Evolutionary conservation across 1,284 basidiomycete genomes (phyloP).

Genomic region (Volvariella surrecta): DNA sequence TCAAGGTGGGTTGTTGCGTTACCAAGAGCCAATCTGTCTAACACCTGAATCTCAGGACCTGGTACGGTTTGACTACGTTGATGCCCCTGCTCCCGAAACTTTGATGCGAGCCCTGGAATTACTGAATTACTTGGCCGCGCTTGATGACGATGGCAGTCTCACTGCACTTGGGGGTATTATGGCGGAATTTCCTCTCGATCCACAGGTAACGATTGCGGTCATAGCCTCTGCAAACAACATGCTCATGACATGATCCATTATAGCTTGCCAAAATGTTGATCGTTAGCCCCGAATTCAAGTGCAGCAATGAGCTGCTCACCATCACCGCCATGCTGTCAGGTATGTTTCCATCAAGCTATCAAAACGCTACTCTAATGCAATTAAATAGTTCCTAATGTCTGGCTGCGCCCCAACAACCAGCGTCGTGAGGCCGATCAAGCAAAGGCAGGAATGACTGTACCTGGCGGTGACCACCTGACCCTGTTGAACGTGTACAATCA

Average conservation of each 20-base stretch:
- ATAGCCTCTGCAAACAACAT: neutral
- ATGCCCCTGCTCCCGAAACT: conserved; percentile 94
- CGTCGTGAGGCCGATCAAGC: conserved; percentile 89
- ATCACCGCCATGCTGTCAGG: conserved; percentile 96
- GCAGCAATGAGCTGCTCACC: conserved; percentile 92
- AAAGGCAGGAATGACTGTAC: conserved; percentile 83
- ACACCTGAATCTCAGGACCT: conserved; percentile 51
- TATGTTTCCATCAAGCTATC: conserved; percentile 24
- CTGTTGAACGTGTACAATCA: conserved; percentile 95
- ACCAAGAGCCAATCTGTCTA: neutral
- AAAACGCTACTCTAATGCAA: neutral
- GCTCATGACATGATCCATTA: conserved; percentile 10
- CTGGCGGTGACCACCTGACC: conserved; percentile 94
- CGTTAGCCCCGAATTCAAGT: conserved; percentile 89
- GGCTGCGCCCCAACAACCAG: conserved; percentile 85
- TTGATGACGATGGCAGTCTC: conserved; percentile 93
- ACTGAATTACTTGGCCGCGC: conserved; percentile 85
- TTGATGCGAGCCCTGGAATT: conserved; percentile 97
- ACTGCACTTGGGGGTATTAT: conserved; percentile 86
- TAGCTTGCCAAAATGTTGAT: conserved; percentile 93
- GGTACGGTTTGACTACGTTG: conserved; percentile 92
- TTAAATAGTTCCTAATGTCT: conserved; percentile 80
- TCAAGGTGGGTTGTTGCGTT: conserved; percentile 43
- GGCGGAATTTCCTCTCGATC: conserved; percentile 98
- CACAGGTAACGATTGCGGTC: conserved; percentile 51